These are phyloP conservation scores for Teratosphaeria destructans DNA, from an alignment of 2,329 filamentous ascomycete species.

Conservation along the genomic window DNA sequence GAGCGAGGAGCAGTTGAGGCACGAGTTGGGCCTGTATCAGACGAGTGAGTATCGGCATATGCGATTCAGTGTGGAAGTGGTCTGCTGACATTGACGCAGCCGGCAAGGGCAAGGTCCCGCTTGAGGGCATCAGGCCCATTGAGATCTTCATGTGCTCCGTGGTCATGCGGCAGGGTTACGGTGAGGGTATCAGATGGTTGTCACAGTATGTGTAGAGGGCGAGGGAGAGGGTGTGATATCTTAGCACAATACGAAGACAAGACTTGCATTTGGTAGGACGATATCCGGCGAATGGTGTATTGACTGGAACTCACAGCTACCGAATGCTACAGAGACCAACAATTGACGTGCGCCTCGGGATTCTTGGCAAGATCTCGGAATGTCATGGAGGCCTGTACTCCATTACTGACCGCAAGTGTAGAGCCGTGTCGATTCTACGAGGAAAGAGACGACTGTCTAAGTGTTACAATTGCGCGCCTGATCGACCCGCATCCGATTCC, in stretches of 20 bases:
- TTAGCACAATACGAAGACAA: neutral
- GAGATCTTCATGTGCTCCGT: slow-evolving; percentile 99
- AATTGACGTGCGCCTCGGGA: neutral
- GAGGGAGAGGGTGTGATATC: neutral
- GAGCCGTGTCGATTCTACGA: too few relatives aligned
- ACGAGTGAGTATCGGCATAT: slow-evolving; percentile 47
- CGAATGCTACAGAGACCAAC: neutral
- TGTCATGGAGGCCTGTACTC: too few relatives aligned
- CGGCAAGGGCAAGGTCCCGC: slow-evolving; percentile 85
- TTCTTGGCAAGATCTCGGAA: too few relatives aligned
- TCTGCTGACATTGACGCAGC: slow-evolving; percentile 10
- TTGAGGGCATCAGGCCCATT: slow-evolving; percentile 87
- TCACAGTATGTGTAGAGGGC: slow-evolving; percentile 66
- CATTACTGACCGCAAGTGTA: too few relatives aligned
- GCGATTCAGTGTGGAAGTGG: neutral
- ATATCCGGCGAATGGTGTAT: neutral
- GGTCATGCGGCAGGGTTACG: slow-evolving; percentile 91
- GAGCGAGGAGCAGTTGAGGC: slow-evolving; percentile 87
- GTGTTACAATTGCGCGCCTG: too few relatives aligned
- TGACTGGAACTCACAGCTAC: neutral
- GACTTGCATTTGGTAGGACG: neutral
- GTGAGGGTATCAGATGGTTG: slow-evolving; percentile 83
- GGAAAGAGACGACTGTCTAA: too few relatives aligned
- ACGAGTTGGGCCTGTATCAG: slow-evolving; percentile 88
- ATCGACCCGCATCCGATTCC: too few relatives aligned